Conservation (phyloP, 495 filamentous ascomycete genomes). For the Clavariopsis aquatica region DNA sequence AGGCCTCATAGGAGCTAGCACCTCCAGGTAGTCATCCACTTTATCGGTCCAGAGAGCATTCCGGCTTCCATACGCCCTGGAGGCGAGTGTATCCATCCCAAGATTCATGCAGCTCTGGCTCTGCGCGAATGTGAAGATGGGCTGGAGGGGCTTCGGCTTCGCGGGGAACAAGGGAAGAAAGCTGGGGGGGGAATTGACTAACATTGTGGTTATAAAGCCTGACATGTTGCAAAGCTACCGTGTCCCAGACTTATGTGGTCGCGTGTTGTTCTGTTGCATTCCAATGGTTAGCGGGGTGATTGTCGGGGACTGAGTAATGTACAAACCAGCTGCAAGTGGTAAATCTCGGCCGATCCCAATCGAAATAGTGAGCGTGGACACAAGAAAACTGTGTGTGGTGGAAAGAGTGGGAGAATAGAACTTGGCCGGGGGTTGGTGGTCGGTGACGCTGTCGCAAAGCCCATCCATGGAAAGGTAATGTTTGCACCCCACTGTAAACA, state of each 20-base stretch:
- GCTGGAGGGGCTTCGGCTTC: constrained; percentile 43
- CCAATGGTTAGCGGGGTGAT: constrained; percentile 42
- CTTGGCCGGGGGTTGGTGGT: not conserved
- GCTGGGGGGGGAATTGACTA: constrained; percentile 52
- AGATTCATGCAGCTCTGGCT: constrained; percentile 41
- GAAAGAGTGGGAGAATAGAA: not conserved
- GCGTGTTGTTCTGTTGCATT: constrained; percentile 34
- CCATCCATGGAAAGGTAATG: no score
- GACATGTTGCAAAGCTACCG: constrained; percentile 50
- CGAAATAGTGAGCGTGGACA: constrained; percentile 10
- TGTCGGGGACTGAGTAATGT: constrained; percentile 22
- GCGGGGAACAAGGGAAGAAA: constrained; percentile 41
- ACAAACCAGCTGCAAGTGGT: constrained; percentile 2
- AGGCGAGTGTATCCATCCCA: constrained; percentile 12
- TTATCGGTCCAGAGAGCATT: constrained; percentile 1
- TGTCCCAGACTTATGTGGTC: constrained; percentile 17
- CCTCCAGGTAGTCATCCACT: constrained; percentile 1
- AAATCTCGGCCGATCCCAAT: not conserved
- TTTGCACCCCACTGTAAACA: constrained; percentile 12
- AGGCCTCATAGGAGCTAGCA: constrained; percentile 14
- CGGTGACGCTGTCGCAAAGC: not conserved
- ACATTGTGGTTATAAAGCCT: constrained; percentile 73
- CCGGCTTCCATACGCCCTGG: not conserved
- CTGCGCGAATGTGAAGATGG: constrained; percentile 43
- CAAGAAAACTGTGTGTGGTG: not conserved